Evolutionary conservation across 225 moss, liverwort and hornwort species (phyloP).

Genomic region (Rhytidiadelphus loreus): DNA sequence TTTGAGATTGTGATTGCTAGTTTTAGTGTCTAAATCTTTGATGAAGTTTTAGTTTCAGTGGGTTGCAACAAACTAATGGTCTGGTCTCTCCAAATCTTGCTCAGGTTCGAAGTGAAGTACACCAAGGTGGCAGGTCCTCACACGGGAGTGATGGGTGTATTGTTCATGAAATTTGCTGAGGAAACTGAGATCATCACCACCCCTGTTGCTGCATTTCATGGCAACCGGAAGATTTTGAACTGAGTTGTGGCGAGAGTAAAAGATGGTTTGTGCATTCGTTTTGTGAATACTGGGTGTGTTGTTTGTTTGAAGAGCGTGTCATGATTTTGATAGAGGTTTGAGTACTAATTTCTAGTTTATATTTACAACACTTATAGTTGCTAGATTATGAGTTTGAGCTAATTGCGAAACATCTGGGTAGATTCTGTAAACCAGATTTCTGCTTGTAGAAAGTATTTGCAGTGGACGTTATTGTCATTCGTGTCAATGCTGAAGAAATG

Average conservation of each 20-base stretch:
- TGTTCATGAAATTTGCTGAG: conserved; percentile 6
- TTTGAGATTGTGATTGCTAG: not conserved
- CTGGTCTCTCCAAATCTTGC: not conserved
- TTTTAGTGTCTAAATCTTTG: not conserved
- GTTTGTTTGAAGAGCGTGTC: not conserved
- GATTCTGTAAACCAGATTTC: not conserved
- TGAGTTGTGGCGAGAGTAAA: not conserved
- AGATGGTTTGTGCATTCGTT: not conserved
- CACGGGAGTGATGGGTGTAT: conserved; percentile 42
- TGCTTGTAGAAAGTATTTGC: not conserved
- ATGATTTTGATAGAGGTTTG: not conserved
- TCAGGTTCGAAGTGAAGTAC: conserved; percentile 12
- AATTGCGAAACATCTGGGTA: not conserved
- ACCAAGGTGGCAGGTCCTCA: conserved; percentile 31
- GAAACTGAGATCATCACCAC: not conserved
- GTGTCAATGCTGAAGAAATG: not conserved
- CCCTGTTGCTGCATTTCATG: not conserved
- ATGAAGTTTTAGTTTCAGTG: not conserved
- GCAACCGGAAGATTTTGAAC: conserved; percentile 12
- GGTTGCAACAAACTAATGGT: not conserved
- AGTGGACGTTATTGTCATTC: not conserved
- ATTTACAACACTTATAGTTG: not conserved
- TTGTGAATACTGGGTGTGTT: not conserved
- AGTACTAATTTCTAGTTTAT: not conserved
- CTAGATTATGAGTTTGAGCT: not conserved